Evolutionary conservation across 768 basidiomycete genomes (phyloP).

Genomic region (Candolleomyces eurysporus): DNA sequence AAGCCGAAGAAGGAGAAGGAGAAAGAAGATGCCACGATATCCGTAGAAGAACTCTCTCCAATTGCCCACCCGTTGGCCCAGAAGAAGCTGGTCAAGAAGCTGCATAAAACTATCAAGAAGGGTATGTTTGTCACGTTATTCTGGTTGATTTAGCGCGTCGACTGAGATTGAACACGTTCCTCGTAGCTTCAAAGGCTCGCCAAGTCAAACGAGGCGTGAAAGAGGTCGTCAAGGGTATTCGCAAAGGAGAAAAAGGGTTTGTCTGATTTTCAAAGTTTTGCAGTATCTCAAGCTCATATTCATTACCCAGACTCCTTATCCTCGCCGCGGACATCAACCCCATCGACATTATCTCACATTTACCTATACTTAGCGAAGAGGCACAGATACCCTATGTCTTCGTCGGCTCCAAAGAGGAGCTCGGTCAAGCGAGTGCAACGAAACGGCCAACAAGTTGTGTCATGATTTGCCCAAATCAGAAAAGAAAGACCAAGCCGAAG

Average conservation of each 20-base stretch:
- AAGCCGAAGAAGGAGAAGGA: slow-evolving; percentile 51
- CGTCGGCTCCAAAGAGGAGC: slow-evolving; percentile 89
- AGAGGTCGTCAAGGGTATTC: slow-evolving; percentile 95
- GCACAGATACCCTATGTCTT: slow-evolving; percentile 88
- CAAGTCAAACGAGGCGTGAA: slow-evolving; percentile 98
- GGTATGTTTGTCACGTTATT: slow-evolving; percentile 40
- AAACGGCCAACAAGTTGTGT: slow-evolving; percentile 99
- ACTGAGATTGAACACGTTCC: background rate
- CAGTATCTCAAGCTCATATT: slow-evolving; percentile 2
- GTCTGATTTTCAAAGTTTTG: slow-evolving; percentile 23
- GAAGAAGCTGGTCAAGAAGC: slow-evolving; percentile 90
- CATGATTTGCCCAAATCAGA: slow-evolving; percentile 84
- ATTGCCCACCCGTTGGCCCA: slow-evolving; percentile 91
- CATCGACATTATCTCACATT: slow-evolving; percentile 96
- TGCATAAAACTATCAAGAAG: slow-evolving; percentile 94
- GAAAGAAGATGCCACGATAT: slow-evolving; percentile 57
- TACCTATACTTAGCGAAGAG: slow-evolving; percentile 94
- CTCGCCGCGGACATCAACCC: slow-evolving; percentile 98
- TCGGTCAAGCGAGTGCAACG: slow-evolving; percentile 92
- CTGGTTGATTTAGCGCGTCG: too few species aligned
- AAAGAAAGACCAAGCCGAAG: slow-evolving; percentile 66
- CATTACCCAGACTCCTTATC: slow-evolving; percentile 64
- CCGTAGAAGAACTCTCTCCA: slow-evolving; percentile 85
- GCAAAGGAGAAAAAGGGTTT: slow-evolving; percentile 96
- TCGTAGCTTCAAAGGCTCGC: slow-evolving; percentile 83